Conservation (phyloP, 169 alveolate species). For the Eimeria acervulina region DNA sequence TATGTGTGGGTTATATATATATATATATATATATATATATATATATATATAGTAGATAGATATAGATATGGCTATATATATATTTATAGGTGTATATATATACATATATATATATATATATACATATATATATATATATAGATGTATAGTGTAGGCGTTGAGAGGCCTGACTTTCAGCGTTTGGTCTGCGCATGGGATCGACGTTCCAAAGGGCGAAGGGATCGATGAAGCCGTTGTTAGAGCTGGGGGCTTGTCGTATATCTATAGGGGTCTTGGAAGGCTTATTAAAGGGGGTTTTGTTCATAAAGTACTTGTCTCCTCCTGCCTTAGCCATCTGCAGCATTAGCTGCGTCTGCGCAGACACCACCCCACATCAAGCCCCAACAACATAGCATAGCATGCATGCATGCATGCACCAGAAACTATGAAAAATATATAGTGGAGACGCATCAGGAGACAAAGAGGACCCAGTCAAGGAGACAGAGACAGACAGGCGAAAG, state of each 20-base stretch:
- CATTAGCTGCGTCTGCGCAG: conserved; percentile 57
- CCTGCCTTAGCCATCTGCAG: conserved; percentile 29
- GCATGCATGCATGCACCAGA: too few species aligned
- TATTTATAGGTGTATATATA: neutral
- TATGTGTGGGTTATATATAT: too few species aligned
- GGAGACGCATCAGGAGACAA: neutral
- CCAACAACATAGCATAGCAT: neutral
- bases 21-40: too few species aligned
- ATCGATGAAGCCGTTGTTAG: conserved; percentile 63
- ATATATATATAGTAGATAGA: too few species aligned
- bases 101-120: neutral
- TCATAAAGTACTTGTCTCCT: conserved; percentile 39
- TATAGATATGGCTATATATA: too few species aligned
- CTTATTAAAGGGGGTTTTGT: neutral
- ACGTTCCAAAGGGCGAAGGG: conserved; percentile 69
- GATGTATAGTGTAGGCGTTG: neutral
- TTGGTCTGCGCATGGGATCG: conserved; percentile 56
- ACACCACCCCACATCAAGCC: neutral
- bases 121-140: too few species aligned
- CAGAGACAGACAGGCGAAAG: neutral
- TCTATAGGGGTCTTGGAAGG: conserved; percentile 67
- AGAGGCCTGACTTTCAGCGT: conserved; percentile 17
- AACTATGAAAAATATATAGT: neutral
- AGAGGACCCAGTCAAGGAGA: neutral
- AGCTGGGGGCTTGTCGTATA: conserved; percentile 21